phyloP scores from a whole-genome alignment of 108 stramenopile genomes.

The Asterionellopsis glacialis region DNA sequence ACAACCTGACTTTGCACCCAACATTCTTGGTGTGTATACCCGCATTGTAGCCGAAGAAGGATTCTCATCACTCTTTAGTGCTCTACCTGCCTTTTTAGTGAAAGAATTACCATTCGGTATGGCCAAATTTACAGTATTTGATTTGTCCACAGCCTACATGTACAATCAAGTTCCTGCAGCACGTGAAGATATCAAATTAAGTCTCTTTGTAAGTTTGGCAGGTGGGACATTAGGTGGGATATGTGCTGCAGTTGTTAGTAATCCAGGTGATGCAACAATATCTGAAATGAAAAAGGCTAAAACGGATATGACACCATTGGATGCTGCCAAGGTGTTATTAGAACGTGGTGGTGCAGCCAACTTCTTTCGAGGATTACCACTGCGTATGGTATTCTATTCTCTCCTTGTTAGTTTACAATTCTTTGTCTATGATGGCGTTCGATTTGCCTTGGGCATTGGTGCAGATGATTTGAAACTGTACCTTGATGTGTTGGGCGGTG shows the following conservation, averaged over 20 bases:
- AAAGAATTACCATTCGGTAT: conserved; percentile 50
- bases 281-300: conserved; percentile 70
- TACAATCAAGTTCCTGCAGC: conserved; percentile 57
- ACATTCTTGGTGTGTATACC: conserved; percentile 39
- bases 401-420: conserved; percentile 73
- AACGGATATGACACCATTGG: conserved; percentile 44
- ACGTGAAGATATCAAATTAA: conserved; percentile 64
- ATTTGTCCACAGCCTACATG: conserved; percentile 40
- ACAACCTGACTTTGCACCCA: conserved; percentile 58
- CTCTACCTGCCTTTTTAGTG: conserved; percentile 42
- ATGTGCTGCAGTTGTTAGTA: conserved; percentile 55
- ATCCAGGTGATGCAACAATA: conserved; percentile 68
- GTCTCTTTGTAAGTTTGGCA: conserved; percentile 55
- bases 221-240: conserved; percentile 66
- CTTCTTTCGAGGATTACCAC: conserved; percentile 41
- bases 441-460: conserved; percentile 62
- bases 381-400: conserved; percentile 67
- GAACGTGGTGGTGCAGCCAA: conserved; percentile 33
- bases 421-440: conserved; percentile 58
- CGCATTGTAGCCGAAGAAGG: conserved; percentile 62
- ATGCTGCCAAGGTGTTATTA: conserved; percentile 32
- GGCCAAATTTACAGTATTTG: conserved; percentile 65
- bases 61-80: conserved; percentile 47
- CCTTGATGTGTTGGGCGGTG: conserved; percentile 68
- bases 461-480: conserved; percentile 75